Evolutionary conservation across 345 rosid genomes (phyloP), one percentile per base, ranked within the genome.

Genomic region (Brassica juncea): DNA sequence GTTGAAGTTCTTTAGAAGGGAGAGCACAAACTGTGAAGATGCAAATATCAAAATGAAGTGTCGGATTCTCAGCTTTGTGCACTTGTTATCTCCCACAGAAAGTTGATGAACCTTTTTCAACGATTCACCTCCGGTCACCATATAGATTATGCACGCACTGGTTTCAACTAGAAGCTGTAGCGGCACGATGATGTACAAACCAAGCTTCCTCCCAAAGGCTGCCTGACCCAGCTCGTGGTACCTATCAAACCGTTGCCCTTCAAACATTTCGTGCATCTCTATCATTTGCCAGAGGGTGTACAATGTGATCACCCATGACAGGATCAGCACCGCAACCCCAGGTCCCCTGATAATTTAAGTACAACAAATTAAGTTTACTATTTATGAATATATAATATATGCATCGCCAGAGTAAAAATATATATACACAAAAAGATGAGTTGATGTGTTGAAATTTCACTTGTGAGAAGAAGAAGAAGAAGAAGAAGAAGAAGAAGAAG

Each of bases 261-360:
- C 86, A 9, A 90, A 91, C 97, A 89, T 89, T 69, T 92, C 97
- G 52, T 92, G 97, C 97, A 92, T 90, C 80, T 92, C 93, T 32
- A 90, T 94, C 97, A 92, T 92, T 72, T 92, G 97, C 94, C 94
- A 90, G 4, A 92, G 81, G 0, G 97, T 92, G 82, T 86, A 92
- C 1, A 92, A 71, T 2, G 94, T 92, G 70, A 90, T 88, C 8
- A 83, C 23, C 97, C 97, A 92, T 32, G 97, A 92, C 34, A 92
- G 64, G 11, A 90, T n/a, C 39, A 92, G 5, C 21, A 90, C 69
- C 21, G 12, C 90, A n/a, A 84, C 88, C 16, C 97, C 97, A 5
- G 93, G 97, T 71, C 97, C 93, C 97, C 97, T 92, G 11, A 42
- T 19, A 5, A 9, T 49, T 49, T 49, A 14, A 4, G 6, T 59